Evolutionary conservation across 2,329 filamentous ascomycete genomes (phyloP).

Genomic region (Paecilomyces dactylethromorphus): DNA sequence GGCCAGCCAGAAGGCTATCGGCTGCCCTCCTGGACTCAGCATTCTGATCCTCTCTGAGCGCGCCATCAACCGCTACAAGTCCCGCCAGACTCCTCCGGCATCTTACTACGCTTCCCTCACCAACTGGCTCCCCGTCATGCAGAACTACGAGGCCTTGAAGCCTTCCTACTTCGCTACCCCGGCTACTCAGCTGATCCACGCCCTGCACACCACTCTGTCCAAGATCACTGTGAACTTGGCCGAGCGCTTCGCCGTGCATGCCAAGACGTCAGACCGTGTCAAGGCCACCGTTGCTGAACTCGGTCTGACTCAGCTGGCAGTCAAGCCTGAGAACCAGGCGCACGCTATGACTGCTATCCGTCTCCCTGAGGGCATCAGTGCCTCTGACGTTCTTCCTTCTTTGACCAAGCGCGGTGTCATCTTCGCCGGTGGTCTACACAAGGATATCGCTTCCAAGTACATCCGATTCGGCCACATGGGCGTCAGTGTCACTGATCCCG

Average conservation of each 20-base stretch:
- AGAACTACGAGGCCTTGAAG: conserved; percentile 98
- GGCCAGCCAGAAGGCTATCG: conserved; percentile 94
- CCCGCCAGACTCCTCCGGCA: conserved; percentile 70
- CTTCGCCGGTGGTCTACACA: conserved; percentile 92
- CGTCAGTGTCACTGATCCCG: conserved; percentile 77
- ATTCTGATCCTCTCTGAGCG: conserved; percentile 90
- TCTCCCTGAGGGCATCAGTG: conserved; percentile 75
- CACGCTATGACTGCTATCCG: conserved; percentile 98
- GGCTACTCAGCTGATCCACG: conserved; percentile 86
- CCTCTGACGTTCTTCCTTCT: conserved; percentile 76
- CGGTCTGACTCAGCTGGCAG: conserved; percentile 79
- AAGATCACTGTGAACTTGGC: conserved; percentile 77
- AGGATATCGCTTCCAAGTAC: conserved; percentile 89
- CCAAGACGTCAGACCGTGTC: conserved; percentile 70
- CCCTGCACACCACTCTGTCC: conserved; percentile 78
- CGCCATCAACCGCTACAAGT: conserved; percentile 74
- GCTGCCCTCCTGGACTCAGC: conserved; percentile 85
- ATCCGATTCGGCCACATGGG: conserved; percentile 98
- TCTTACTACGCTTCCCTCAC: conserved; percentile 95
- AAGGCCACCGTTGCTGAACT: conserved; percentile 76
- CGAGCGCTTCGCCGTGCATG: conserved; percentile 78
- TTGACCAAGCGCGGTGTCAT: conserved; percentile 82
- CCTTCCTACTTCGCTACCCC: conserved; percentile 97
- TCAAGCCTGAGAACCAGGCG: conserved; percentile 82
- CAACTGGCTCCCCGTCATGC: conserved; percentile 98